phyloP scores from a whole-genome alignment of 768 basidiomycete genomes.

The Termitomyces sp. region DNA sequence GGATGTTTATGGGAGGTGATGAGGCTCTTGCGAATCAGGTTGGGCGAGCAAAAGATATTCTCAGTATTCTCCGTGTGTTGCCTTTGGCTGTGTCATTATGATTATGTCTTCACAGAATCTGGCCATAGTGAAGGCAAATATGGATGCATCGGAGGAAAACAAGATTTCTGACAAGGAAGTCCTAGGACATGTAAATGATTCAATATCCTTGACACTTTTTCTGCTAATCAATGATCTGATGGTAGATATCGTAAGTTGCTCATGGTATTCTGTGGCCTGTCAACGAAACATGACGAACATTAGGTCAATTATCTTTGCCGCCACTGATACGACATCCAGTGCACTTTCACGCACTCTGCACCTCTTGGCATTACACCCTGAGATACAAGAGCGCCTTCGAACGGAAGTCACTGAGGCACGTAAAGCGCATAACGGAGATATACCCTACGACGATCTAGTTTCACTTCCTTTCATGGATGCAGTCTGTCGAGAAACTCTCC shows the following conservation, averaged over 20 bases:
- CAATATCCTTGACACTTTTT: neutral
- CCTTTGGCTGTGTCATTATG: no score
- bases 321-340: neutral
- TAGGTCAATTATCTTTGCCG: neutral
- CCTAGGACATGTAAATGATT: neutral
- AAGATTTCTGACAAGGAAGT: neutral
- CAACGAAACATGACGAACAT: no score
- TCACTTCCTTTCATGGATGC: neutral
- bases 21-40: neutral
- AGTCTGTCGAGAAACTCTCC: constrained; percentile 4
- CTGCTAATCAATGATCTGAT: neutral
- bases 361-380: neutral
- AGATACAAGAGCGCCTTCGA: neutral
- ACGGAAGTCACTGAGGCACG: neutral
- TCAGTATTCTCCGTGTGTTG: neutral
- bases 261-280: no score
- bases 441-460: neutral
- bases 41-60: neutral
- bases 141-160: constrained; percentile 18
- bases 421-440: neutral
- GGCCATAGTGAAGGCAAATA: neutral
- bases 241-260: constrained; percentile 15
- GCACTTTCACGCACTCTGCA: neutral
- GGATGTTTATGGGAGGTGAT: neutral
- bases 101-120: neutral